Percentiles rank a stretch among this genome's conserved stretches.
phyloP scores from a whole-genome alignment of 257 asterid species.

The Apocynum venetum region DNA sequence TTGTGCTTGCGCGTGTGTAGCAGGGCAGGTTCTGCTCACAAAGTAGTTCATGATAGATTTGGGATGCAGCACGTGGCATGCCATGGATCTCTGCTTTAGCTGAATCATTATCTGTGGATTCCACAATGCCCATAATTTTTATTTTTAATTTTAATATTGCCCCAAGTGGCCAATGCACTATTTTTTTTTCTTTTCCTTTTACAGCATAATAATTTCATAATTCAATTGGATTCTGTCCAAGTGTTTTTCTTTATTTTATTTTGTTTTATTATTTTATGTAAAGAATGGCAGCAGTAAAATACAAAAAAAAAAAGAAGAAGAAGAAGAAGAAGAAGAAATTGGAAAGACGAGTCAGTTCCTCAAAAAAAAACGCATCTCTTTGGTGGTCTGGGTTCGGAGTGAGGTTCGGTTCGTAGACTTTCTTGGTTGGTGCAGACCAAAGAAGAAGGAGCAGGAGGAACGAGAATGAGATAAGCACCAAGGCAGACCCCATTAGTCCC shows the following conservation, averaged over 20 bases:
- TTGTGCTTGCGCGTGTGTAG: too few relatives aligned
- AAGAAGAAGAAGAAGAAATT: neutral
- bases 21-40: too few relatives aligned
- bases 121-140: neutral
- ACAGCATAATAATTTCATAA: neutral
- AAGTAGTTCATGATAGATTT: neutral
- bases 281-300: neutral
- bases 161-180: neutral
- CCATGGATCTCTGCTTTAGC: conserved; percentile 7
- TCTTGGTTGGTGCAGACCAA: neutral
- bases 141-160: neutral
- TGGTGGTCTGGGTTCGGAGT: conserved; percentile 4
- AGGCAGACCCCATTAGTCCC: neutral
- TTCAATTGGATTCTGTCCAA: neutral
- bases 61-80: conserved; percentile 6
- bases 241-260: neutral
- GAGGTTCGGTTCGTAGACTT: neutral
- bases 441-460: neutral
- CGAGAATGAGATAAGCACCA: neutral
- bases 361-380: neutral
- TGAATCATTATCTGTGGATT: neutral
- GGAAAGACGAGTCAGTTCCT: neutral
- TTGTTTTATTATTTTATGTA: neutral
- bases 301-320: neutral
- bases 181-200: neutral